phyloP scores from a whole-genome alignment of 2,329 filamentous ascomycete genomes.

The Alternaria triticimaculans region DNA sequence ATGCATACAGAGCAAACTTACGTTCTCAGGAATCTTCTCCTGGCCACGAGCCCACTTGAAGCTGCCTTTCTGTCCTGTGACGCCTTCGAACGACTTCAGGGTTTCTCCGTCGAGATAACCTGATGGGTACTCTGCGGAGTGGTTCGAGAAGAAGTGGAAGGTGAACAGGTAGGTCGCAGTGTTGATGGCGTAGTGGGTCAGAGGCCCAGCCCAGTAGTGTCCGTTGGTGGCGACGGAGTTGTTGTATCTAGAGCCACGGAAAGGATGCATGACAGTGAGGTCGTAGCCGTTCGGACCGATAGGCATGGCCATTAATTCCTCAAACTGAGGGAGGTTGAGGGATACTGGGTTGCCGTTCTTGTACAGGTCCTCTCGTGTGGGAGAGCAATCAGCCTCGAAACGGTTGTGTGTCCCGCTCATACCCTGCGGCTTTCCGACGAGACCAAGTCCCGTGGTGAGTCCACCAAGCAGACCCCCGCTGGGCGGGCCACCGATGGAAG shows the following conservation, averaged over 20 bases:
- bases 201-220: slow-evolving; percentile 20
- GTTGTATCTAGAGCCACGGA: slow-evolving; percentile 26
- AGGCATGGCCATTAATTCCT: slow-evolving; percentile 8
- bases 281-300: slow-evolving; percentile 4
- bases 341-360: slow-evolving; percentile 8
- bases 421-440: slow-evolving; percentile 21
- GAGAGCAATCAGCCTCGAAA: slow-evolving; percentile 28
- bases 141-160: slow-evolving; percentile 27
- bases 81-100: slow-evolving; percentile 26
- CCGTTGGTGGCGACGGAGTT: slow-evolving; percentile 25
- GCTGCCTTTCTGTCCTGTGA: slow-evolving; percentile 24
- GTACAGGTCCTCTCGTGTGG: slow-evolving; percentile 14
- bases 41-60: slow-evolving; percentile 25
- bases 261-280: slow-evolving; percentile 2
- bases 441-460: slow-evolving; percentile 18
- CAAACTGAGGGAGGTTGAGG: slow-evolving; percentile 2
- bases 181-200: slow-evolving; percentile 25
- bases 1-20: slow-evolving; percentile 9
- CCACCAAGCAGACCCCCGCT: slow-evolving; percentile 23
- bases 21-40: slow-evolving; percentile 31
- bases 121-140: slow-evolving; percentile 26
- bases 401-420: slow-evolving; percentile 24
- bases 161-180: slow-evolving; percentile 13
- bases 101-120: slow-evolving; percentile 26
- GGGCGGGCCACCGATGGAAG: slow-evolving; percentile 20